Evolutionary conservation across 2,329 filamentous ascomycete genomes (phyloP).

Genomic region (Stachybotrys echinatus): DNA sequence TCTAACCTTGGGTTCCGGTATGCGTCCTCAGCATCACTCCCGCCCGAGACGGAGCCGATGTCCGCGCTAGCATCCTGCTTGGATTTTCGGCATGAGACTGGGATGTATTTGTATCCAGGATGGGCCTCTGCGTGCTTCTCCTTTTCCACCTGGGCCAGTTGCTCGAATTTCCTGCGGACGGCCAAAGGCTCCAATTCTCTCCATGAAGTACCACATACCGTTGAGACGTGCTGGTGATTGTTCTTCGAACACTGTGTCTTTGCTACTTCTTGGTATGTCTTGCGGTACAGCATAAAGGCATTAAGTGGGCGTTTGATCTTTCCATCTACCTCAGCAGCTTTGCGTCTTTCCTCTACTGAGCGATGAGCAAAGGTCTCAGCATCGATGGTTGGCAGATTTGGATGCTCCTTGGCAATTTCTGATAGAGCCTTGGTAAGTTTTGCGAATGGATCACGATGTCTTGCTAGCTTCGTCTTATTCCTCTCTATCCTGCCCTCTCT

Average conservation of each 20-base stretch:
- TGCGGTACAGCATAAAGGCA: slow-evolving; percentile 96
- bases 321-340: slow-evolving; percentile 63
- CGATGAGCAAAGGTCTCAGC: slow-evolving; percentile 78
- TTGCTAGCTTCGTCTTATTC: slow-evolving; percentile 29
- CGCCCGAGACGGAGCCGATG: not conserved
- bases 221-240: slow-evolving; percentile 90
- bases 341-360: slow-evolving; percentile 56
- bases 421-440: slow-evolving; percentile 65
- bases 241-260: slow-evolving; percentile 78
- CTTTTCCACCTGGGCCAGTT: slow-evolving; percentile 74
- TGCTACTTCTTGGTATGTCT: slow-evolving; percentile 81
- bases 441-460: slow-evolving; percentile 26
- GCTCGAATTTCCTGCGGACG: slow-evolving; percentile 70
- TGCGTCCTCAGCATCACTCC: not conserved
- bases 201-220: slow-evolving; percentile 85
- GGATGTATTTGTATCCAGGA: slow-evolving; percentile 91
- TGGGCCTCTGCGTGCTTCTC: slow-evolving; percentile 81
- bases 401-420: slow-evolving; percentile 59
- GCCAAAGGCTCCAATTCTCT: slow-evolving; percentile 64
- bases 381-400: slow-evolving; percentile 62
- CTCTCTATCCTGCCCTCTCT: not conserved
- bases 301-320: slow-evolving; percentile 94
- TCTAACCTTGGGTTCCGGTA: not conserved
- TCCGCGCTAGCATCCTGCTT: not conserved
- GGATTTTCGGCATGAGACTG: slow-evolving; percentile 23